Conservation (phyloP, 441 rosid genomes). For the Manihot esculenta region DNA sequence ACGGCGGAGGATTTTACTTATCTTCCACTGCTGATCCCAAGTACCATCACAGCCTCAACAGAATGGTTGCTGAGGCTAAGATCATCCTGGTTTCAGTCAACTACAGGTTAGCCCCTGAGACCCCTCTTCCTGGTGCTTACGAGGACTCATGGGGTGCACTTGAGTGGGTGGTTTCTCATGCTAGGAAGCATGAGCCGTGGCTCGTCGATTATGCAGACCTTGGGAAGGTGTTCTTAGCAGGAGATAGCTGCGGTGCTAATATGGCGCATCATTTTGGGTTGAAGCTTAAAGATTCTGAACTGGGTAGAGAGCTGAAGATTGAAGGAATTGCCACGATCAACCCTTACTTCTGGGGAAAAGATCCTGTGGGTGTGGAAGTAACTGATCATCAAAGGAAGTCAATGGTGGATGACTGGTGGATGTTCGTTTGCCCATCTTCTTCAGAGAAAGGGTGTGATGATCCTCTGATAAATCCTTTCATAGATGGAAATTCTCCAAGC, state of each 20-base stretch:
- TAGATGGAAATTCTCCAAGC: constrained; percentile 37
- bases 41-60: constrained; percentile 65
- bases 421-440: constrained; percentile 51
- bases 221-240: constrained; percentile 44
- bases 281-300: not conserved
- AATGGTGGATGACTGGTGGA: constrained; percentile 82
- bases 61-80: constrained; percentile 50
- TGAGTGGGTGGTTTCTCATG: constrained; percentile 40
- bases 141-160: constrained; percentile 74
- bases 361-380: constrained; percentile 16
- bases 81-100: constrained; percentile 54
- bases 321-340: constrained; percentile 23
- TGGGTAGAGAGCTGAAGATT: not conserved
- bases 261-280: constrained; percentile 6
- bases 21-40: constrained; percentile 48
- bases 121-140: constrained; percentile 64
- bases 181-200: constrained; percentile 52
- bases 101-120: constrained; percentile 70
- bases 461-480: constrained; percentile 65
- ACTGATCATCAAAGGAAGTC: constrained; percentile 39
- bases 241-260: constrained; percentile 71
- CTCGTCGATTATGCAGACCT: constrained; percentile 46
- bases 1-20: constrained; percentile 68
- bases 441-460: constrained; percentile 59
- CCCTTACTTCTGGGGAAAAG: constrained; percentile 26